Evolutionary conservation across 108 stramenopile genomes (phyloP).

Genomic region (Pseudonitzschia multiseries): DNA sequence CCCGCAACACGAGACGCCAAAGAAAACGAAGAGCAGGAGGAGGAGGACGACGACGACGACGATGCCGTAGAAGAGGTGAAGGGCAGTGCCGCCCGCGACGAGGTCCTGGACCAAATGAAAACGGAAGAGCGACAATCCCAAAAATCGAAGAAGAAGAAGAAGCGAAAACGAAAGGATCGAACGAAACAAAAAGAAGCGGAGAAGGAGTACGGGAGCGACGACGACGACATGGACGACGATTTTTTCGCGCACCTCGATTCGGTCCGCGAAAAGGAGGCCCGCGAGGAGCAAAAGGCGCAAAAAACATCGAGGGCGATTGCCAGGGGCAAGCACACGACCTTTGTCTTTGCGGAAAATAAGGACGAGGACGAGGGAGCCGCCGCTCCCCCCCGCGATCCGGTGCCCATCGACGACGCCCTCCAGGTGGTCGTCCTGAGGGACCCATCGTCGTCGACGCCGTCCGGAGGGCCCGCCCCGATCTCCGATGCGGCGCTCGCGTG

Average conservation of each 20-base stretch:
- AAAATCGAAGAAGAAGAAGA: constrained; percentile 35
- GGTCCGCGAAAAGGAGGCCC: constrained; percentile 6
- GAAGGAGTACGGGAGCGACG: constrained; percentile 22
- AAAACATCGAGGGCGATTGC: constrained; percentile 4
- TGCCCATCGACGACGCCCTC: constrained; percentile 28
- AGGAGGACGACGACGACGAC: constrained; percentile 33
- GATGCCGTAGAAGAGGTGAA: constrained; percentile 36
- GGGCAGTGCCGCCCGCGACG: constrained; percentile 28
- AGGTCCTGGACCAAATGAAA: constrained; percentile 25
- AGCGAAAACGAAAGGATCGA: constrained; percentile 20
- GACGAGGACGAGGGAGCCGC: constrained; percentile 1
- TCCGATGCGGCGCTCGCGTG: constrained; percentile 31
- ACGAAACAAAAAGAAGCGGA: not conserved
- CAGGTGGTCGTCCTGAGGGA: constrained; percentile 39
- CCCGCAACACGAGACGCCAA: constrained; percentile 10
- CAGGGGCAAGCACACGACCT: constrained; percentile 46
- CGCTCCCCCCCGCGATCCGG: constrained; percentile 1
- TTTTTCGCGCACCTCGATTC: constrained; percentile 43
- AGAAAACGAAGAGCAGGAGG: not conserved
- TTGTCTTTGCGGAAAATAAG: constrained; percentile 23
- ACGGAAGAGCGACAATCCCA: constrained; percentile 19
- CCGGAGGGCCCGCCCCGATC: too few relatives aligned
- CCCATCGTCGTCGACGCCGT: constrained; percentile 1
- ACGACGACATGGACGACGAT: constrained; percentile 37
- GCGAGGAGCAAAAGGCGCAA: constrained; percentile 17